phyloP scores from a whole-genome alignment of 1,284 basidiomycete species.

The Bjerkandera adusta region DNA sequence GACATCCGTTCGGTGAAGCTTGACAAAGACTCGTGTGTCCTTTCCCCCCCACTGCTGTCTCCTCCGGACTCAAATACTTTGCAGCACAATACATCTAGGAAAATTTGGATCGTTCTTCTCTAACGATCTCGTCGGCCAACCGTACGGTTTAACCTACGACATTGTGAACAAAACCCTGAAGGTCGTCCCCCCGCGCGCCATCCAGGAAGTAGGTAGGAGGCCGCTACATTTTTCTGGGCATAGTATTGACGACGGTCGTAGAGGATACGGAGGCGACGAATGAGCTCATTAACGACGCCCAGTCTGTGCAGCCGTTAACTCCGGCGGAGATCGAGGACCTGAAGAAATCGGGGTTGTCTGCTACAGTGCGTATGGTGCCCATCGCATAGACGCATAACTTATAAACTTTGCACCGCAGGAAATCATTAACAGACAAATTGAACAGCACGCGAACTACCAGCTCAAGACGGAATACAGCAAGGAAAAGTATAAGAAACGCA shows the following conservation, averaged over 20 bases:
- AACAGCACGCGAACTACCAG: conserved; percentile 84
- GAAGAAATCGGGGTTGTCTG: conserved; percentile 74
- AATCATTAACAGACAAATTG: conserved; percentile 91
- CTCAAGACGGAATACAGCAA: conserved; percentile 97
- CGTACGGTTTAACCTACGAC: conserved; percentile 78
- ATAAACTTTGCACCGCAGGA: conserved; percentile 50
- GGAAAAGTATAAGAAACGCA: conserved; percentile 93
- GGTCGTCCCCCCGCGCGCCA: conserved; percentile 55
- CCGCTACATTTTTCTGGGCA: neutral
- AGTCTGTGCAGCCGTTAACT: conserved; percentile 77
- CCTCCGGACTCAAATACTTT: conserved; percentile 6
- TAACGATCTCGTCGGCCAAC: conserved; percentile 67
- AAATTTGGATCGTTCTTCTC: conserved; percentile 73
- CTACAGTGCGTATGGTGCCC: conserved; percentile 58
- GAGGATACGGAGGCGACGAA: conserved; percentile 92
- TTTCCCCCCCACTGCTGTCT: too few species aligned
- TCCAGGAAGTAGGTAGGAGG: conserved; percentile 71
- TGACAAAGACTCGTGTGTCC: conserved; percentile 60
- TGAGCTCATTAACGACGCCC: conserved; percentile 82
- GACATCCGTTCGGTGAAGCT: conserved; percentile 67
- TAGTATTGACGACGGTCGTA: conserved; percentile 27
- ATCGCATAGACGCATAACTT: neutral
- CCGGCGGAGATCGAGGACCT: conserved; percentile 79
- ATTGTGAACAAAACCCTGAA: conserved; percentile 67
- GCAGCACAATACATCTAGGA: conserved; percentile 64